Evolutionary conservation across 2,329 filamentous ascomycete species (phyloP).

Genomic region (Berkeleyomyces basicola): DNA sequence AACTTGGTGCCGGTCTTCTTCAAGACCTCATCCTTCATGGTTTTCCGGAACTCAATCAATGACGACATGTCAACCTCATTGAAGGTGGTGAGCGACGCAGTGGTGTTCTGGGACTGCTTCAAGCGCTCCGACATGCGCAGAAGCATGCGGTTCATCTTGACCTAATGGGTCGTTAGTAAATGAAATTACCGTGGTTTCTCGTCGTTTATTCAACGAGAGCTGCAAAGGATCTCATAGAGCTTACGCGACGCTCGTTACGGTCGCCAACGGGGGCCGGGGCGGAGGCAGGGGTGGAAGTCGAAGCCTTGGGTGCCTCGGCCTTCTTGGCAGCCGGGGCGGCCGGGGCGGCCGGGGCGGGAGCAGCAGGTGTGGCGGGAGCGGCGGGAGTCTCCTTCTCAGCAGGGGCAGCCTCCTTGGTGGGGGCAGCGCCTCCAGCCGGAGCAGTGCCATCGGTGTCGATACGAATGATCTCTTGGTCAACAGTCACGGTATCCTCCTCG

Average conservation of each 20-base stretch:
- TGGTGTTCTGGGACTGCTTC: constrained; percentile 98
- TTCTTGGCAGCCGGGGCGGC: constrained; percentile 12
- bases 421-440: constrained; percentile 2
- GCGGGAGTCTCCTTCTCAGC: constrained; percentile 3
- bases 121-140: constrained; percentile 91
- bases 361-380: constrained; percentile 15
- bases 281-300: constrained; percentile 17
- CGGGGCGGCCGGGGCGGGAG: constrained; percentile 11
- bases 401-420: neutral
- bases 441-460: constrained; percentile 49
- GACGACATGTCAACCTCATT: constrained; percentile 99
- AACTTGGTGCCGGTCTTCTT: constrained; percentile 97
- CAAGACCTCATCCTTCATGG: constrained; percentile 90
- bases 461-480: constrained; percentile 80
- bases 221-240: constrained; percentile 20
- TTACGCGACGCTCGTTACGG: constrained; percentile 75
- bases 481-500: constrained; percentile 88
- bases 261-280: constrained; percentile 40
- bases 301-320: constrained; percentile 14
- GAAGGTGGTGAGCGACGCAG: constrained; percentile 92
- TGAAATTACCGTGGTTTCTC: neutral
- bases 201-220: neutral
- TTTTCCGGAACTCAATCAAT: constrained; percentile 89
- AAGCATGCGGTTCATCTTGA: constrained; percentile 99
- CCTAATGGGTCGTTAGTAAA: constrained; percentile 31